Base-by-base conservation (phyloP, 2,329 filamentous ascomycete genomes). In the Clonostachys byssicola region DNA sequence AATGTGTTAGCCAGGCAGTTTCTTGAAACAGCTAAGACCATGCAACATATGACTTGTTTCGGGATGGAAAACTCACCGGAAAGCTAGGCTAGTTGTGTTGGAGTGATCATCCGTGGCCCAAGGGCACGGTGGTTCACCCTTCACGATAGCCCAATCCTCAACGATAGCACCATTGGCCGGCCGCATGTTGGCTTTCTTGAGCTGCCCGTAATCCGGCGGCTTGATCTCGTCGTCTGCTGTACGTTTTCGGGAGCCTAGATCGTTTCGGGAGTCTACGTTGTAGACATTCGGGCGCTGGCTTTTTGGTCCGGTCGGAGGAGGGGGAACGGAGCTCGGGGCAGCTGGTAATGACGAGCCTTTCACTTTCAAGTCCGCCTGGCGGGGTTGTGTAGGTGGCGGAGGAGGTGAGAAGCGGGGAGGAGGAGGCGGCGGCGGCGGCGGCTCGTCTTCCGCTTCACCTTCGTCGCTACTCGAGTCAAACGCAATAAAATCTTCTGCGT, bases 401-500 rank as follows among this genome's bases (percentile, higher is more conserved):
- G 51, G 54, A 13, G 54, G 54, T 12, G 56, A 50, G 6, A 53
- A 44, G 14, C 53, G 44, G 8, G 51, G 59, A 20, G 52, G 54
- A 13, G 51, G 54, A 6, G 48, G 47, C 12, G 55, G 50, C 18
- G 59, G 55, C 16, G 46, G 46, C 6, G 46, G 45, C 40, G 49
- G 23, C 17, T 48, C 51, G 13, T 45, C 53, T 6, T 67, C 62
- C 17, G 57, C 55, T 5, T 61, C 59, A 2, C 71, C 70, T 39
- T 79, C 74, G 23, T 78, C 77, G 46, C 85, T 81, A 42, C 78
- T 79, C 41, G 88, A 75, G 54, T 85, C 87, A 50, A 92, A 88
- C 0, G 92, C 95, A 47, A 99, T 96, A 61, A 96, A 97, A 55
- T 99, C 92, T 49, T 88, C 86, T 18, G 77, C 74, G 42, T 84